phyloP scores from a whole-genome alignment of 257 asterid genomes.

The Paulownia fortunei region DNA sequence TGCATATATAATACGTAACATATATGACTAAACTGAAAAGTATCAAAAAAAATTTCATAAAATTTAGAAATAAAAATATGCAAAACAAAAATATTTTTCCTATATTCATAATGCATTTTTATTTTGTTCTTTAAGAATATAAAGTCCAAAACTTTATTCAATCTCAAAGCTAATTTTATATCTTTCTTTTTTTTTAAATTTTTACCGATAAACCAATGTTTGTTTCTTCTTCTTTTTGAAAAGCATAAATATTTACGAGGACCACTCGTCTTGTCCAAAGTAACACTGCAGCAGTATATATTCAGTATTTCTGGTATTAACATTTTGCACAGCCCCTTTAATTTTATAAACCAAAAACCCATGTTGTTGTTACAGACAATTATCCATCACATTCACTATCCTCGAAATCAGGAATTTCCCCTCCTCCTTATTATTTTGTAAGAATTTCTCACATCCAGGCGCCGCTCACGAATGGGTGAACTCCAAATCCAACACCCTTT shows the following conservation, averaged over 20 bases:
- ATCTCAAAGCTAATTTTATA: too few relatives aligned
- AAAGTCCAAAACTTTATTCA: too few relatives aligned
- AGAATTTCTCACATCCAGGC: not conserved
- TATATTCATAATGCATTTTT: too few relatives aligned
- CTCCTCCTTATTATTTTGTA: not conserved
- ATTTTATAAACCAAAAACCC: not conserved
- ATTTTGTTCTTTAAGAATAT: too few relatives aligned
- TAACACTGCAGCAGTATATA: not conserved
- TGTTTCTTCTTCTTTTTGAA: not conserved
- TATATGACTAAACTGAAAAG: too few relatives aligned
- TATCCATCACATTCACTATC: not conserved
- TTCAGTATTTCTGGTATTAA: not conserved
- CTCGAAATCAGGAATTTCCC: not conserved
- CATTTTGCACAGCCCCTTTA: too few relatives aligned
- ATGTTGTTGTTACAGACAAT: not conserved
- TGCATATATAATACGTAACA: too few relatives aligned
- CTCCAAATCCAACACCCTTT: conserved; percentile 56
- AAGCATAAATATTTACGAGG: too few relatives aligned
- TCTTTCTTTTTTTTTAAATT: not conserved
- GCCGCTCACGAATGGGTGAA: conserved; percentile 51
- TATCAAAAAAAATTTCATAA: too few relatives aligned
- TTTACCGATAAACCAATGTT: not conserved
- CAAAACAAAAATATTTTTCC: too few relatives aligned
- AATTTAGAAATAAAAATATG: too few relatives aligned
- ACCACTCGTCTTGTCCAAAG: not conserved